These are phyloP conservation scores for Trypanosoma brucei DNA, from an alignment of 208 protist genomes.

Conservation along the genomic window DNA sequence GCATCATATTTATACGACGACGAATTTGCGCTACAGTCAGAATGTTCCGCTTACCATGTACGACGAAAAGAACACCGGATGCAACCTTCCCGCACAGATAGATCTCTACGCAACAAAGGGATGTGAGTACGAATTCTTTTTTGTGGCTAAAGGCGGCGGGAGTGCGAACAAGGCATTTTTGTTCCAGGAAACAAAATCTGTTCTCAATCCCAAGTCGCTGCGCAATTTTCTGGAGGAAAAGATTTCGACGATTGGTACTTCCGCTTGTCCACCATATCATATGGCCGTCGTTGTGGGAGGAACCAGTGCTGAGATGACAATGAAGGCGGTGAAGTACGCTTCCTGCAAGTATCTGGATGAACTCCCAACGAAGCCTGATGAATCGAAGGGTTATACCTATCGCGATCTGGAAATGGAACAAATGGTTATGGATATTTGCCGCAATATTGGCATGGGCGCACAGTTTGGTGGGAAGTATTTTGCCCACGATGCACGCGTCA, in stretches of 20 bases:
- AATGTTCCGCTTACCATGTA: slow-evolving; percentile 94
- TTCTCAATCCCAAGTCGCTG: slow-evolving; percentile 91
- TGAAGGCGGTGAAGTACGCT: slow-evolving; percentile 96
- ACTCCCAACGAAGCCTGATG: slow-evolving; percentile 90
- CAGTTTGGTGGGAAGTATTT: slow-evolving; percentile 99
- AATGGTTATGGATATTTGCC: slow-evolving; percentile 85
- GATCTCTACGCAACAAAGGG: slow-evolving; percentile 94
- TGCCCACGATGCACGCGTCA: slow-evolving; percentile 95
- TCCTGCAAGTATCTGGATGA: slow-evolving; percentile 92
- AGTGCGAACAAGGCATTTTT: slow-evolving; percentile 97
- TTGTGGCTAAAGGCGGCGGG: slow-evolving; percentile 96
- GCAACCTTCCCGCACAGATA: slow-evolving; percentile 97
- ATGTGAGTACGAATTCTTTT: slow-evolving; percentile 94
- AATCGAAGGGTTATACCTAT: slow-evolving; percentile 86
- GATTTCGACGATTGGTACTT: slow-evolving; percentile 91
- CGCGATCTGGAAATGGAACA: slow-evolving; percentile 92
- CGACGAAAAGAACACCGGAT: slow-evolving; percentile 96
- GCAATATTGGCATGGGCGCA: slow-evolving; percentile 93
- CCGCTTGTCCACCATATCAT: slow-evolving; percentile 98
- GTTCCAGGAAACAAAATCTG: slow-evolving; percentile 95
- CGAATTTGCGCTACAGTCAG: slow-evolving; percentile 95
- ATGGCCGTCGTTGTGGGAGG: slow-evolving; percentile 95
- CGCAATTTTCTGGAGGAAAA: slow-evolving; percentile 92
- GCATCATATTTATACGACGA: slow-evolving; percentile 92
- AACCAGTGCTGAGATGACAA: slow-evolving; percentile 92